Evolutionary conservation across 2,329 filamentous ascomycete species (phyloP).

Genomic region (Zarea fungicola): DNA sequence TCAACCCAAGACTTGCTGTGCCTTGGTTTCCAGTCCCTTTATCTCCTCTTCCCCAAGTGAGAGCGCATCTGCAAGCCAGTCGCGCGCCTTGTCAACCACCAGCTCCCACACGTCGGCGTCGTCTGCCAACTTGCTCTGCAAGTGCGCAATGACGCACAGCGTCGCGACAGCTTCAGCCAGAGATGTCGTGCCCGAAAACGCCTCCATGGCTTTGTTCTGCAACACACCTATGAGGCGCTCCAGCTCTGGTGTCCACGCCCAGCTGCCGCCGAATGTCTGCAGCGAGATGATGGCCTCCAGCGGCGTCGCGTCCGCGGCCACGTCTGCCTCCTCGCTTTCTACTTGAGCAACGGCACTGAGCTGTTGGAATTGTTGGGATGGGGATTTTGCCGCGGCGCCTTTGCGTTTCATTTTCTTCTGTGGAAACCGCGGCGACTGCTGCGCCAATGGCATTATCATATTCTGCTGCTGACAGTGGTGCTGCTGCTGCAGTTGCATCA

Average conservation of each 20-base stretch:
- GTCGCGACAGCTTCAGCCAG: slow-evolving; percentile 23
- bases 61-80: slow-evolving; percentile 36
- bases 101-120: slow-evolving; percentile 58
- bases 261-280: slow-evolving; percentile 53
- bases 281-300: slow-evolving; percentile 40
- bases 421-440: neutral
- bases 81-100: slow-evolving; percentile 54
- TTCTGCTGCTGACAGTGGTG: neutral
- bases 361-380: too few relatives aligned
- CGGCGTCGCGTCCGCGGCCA: slow-evolving; percentile 1
- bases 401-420: too few relatives aligned
- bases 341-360: neutral
- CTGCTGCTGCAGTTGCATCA: neutral
- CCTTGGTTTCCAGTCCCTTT: slow-evolving; percentile 15
- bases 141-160: slow-evolving; percentile 24
- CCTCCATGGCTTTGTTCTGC: neutral
- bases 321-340: neutral
- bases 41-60: slow-evolving; percentile 14
- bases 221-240: slow-evolving; percentile 22
- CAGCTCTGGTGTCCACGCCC: slow-evolving; percentile 34
- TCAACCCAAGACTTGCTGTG: neutral
- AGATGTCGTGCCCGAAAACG: neutral
- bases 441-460: too few relatives aligned
- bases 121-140: slow-evolving; percentile 39
- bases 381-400: too few relatives aligned